Conservation (phyloP, 2,329 filamentous ascomycete genomes). For the Fusarium duplospermum region DNA sequence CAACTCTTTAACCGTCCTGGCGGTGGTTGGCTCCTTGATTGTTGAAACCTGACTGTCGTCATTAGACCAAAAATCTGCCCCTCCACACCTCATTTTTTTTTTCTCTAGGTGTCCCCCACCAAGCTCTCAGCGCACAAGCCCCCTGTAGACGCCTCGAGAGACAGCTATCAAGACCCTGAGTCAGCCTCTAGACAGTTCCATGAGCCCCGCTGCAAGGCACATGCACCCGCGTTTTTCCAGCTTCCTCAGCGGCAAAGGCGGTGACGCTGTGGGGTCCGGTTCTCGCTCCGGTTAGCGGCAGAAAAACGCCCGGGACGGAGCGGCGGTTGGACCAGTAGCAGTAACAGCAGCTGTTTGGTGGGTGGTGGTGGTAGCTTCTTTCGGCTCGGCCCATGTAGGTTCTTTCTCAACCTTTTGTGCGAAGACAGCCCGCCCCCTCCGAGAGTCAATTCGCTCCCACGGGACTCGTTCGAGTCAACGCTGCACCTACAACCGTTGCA, state of each 20-base stretch:
- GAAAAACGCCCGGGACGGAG: conserved; percentile 42
- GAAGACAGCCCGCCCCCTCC: conserved; percentile 2
- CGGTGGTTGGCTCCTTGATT: conserved; percentile 12
- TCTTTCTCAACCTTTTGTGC: conserved; percentile 34
- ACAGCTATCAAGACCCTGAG: conserved; percentile 11
- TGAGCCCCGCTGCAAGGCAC: conserved; percentile 6
- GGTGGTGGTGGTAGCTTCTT: background rate
- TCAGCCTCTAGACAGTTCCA: conserved; percentile 1
- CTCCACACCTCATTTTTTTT: conserved; percentile 29
- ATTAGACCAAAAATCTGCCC: conserved; percentile 25
- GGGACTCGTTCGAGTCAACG: conserved; percentile 24
- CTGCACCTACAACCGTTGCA: conserved; percentile 17
- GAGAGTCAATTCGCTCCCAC: conserved; percentile 11
- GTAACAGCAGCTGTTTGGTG: conserved; percentile 15
- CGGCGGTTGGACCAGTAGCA: conserved; percentile 18
- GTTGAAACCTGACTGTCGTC: conserved; percentile 25
- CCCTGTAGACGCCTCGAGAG: conserved; percentile 12
- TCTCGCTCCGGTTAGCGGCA: conserved; percentile 31
- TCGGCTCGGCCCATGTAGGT: conserved; percentile 40
- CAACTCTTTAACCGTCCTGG: conserved; percentile 24
- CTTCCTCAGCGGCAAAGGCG: conserved; percentile 28
- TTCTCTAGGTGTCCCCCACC: background rate
- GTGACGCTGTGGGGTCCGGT: conserved; percentile 22
- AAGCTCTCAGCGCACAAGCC: conserved; percentile 1
- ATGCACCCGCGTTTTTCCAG: background rate